Conservation (phyloP, 495 filamentous ascomycete species). For the Penicillium coffeae region DNA sequence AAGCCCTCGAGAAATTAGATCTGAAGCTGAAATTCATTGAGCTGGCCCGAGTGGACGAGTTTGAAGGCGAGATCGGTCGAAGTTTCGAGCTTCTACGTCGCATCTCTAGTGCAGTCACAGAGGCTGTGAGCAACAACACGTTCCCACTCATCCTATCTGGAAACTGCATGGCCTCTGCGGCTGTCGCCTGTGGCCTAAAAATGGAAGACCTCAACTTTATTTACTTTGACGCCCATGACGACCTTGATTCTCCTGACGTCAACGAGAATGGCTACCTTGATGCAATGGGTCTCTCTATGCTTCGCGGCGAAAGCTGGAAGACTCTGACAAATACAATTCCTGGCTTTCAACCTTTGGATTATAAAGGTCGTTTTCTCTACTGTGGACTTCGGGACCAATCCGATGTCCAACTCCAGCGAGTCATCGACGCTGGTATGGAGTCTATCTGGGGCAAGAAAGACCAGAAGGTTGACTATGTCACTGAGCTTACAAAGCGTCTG, state of each 20-base stretch:
- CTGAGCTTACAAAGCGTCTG: constrained; percentile 8
- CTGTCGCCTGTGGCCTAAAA: constrained; percentile 18
- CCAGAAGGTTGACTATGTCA: constrained; percentile 15
- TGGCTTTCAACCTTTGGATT: constrained; percentile 13
- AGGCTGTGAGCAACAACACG: constrained; percentile 6
- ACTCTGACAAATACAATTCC: constrained; percentile 19
- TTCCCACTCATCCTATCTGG: constrained; percentile 25
- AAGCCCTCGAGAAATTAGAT: constrained; percentile 10
- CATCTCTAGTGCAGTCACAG: constrained; percentile 15
- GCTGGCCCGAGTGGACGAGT: constrained; percentile 16
- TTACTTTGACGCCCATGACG: constrained; percentile 26
- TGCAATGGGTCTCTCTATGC: constrained; percentile 26
- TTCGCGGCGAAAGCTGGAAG: constrained; percentile 27
- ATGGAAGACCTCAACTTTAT: constrained; percentile 17
- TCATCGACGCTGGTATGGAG: constrained; percentile 19
- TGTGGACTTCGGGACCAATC: constrained; percentile 20
- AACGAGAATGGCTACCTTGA: constrained; percentile 26
- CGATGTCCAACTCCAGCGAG: constrained; percentile 12
- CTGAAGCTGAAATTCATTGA: constrained; percentile 10
- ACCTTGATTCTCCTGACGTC: constrained; percentile 25
- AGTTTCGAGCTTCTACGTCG: constrained; percentile 25
- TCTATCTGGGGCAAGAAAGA: constrained; percentile 15
- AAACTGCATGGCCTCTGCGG: constrained; percentile 22
- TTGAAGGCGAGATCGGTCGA: constrained; percentile 25
- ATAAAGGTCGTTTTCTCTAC: constrained; percentile 17